Conservation (phyloP, 352 stramenopile species). For the Phytopythium mirpurense region DNA sequence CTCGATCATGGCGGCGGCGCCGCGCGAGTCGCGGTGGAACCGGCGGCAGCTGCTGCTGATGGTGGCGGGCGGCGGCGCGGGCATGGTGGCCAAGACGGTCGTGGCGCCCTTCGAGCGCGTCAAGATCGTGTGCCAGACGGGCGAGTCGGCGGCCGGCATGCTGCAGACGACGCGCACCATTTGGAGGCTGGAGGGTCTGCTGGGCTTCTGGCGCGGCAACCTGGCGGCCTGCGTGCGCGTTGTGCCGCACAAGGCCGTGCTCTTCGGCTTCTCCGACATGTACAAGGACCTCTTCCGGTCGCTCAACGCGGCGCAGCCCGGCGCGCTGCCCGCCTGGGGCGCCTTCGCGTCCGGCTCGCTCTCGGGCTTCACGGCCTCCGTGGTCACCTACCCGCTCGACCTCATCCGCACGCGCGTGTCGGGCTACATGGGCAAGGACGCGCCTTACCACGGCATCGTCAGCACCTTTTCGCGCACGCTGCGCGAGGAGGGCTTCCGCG, state of each 20-base stretch:
- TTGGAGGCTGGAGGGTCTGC: slow-evolving; percentile 41
- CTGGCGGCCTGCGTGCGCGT: slow-evolving; percentile 68
- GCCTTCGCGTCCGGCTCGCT: slow-evolving; percentile 67
- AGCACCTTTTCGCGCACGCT: slow-evolving; percentile 67
- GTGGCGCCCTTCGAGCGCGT: slow-evolving; percentile 78
- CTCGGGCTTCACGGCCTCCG: slow-evolving; percentile 79
- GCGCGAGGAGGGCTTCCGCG: slow-evolving; percentile 55
- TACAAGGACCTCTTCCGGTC: slow-evolving; percentile 77
- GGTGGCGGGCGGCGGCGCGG: slow-evolving; percentile 59
- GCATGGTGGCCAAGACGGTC: slow-evolving; percentile 77
- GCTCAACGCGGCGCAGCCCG: slow-evolving; percentile 15
- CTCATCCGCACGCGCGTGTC: slow-evolving; percentile 79
- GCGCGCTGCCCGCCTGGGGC: slow-evolving; percentile 40
- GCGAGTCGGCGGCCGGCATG: slow-evolving; percentile 63
- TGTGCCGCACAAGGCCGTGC: slow-evolving; percentile 72
- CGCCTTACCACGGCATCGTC: slow-evolving; percentile 67
- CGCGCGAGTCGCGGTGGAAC: slow-evolving; percentile 24
- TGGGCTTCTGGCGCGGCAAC: slow-evolving; percentile 78
- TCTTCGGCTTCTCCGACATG: slow-evolving; percentile 84
- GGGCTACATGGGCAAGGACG: slow-evolving; percentile 55
- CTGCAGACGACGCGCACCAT: slow-evolving; percentile 60
- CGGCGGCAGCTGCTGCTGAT: slow-evolving; percentile 61
- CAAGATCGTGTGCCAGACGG: slow-evolving; percentile 83
- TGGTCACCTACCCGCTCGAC: slow-evolving; percentile 85
- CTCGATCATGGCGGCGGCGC: background rate